Base-by-base conservation (phyloP, 257 asterid species). In the Capsicum pubescens region DNA sequence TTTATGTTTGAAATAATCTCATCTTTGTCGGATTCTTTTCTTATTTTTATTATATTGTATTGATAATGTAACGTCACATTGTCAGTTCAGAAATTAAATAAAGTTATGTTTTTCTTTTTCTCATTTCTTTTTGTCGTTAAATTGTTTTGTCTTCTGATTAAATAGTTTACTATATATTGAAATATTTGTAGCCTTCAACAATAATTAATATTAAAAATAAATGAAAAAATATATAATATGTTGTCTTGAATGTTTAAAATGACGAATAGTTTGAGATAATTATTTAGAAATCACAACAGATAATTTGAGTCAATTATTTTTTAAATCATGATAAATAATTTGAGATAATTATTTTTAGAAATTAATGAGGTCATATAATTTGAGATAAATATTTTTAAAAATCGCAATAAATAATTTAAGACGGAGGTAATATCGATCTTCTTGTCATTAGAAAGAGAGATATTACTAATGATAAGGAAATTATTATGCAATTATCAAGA, bases 1-100 rank as follows among this genome's bases (percentile, higher is more conserved):
- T 82, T 58, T 15, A 56, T 63, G 74, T 85, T 81, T 81, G 84
- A 64, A 77, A 59, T 59, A 17, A 4, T 69, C 83, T 68, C 84
- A 55, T 58, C 66, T 83, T 77, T 66, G 74, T 83, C 82, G 81
- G 88, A 57, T 57, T n/a, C 8, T 9, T 46, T 2, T 79, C 48
- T 17, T n/a, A 1, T 12, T 50, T 50, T 76, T 19, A 36, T 15
- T 26, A 26, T 26, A 26, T 26, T 26, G 32, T 26, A 26, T 16
- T 52, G 36, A 10, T 44, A 72, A 48, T 3, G 36, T 46, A 11
- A 48, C 8, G n/a, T 72, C 59, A 56, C 5, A 35, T 42, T 11
- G 59, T 72, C 59, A 56, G 3, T 54, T 56, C 63, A 16, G 57
- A 52, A 67, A 32, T 67, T 69, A 79, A 67, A 79, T 21, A 35